Conservation (phyloP, 352 stramenopile species). For the Halophytophthora polymorphica region DNA sequence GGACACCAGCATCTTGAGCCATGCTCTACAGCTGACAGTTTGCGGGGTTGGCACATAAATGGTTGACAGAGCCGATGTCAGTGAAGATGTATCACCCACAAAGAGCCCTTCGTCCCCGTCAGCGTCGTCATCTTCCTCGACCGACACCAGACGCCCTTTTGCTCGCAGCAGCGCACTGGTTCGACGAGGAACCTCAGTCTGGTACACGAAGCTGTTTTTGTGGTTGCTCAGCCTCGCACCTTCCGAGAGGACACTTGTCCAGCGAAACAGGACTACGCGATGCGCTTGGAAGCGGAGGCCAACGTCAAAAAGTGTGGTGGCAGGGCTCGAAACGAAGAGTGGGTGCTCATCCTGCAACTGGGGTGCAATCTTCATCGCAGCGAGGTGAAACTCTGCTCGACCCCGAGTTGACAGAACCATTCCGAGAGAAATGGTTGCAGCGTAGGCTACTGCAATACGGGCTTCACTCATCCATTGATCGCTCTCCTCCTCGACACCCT, state of each 20-base stretch:
- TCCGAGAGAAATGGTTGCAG: slow-evolving; percentile 29
- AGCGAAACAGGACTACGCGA: slow-evolving; percentile 24
- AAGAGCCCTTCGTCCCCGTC: slow-evolving; percentile 17
- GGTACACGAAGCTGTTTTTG: slow-evolving; percentile 24
- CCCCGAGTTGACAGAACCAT: slow-evolving; percentile 24
- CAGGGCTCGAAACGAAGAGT: slow-evolving; percentile 12
- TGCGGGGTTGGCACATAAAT: slow-evolving; percentile 48
- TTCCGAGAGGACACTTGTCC: slow-evolving; percentile 16
- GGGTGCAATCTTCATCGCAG: slow-evolving; percentile 23
- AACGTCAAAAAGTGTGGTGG: slow-evolving; percentile 39
- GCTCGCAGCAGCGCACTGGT: slow-evolving; percentile 27
- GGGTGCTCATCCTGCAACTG: slow-evolving; percentile 20
- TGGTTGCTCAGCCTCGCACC: slow-evolving; percentile 4
- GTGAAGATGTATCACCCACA: slow-evolving; percentile 16
- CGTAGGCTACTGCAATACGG: slow-evolving; percentile 38
- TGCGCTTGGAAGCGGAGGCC: slow-evolving; percentile 33
- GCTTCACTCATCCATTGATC: slow-evolving; percentile 19
- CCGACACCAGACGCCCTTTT: slow-evolving; percentile 18
- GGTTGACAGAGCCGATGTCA: slow-evolving; percentile 21
- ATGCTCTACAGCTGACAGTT: slow-evolving; percentile 33
- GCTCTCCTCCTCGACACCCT: slow-evolving; percentile 24
- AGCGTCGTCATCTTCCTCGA: slow-evolving; percentile 17
- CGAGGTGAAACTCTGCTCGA: slow-evolving; percentile 28
- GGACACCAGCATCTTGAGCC: slow-evolving; percentile 32
- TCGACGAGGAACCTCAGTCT: slow-evolving; percentile 20